phyloP scores from a whole-genome alignment of 768 basidiomycete genomes.

The Rubroboletus pulcherrimus region DNA sequence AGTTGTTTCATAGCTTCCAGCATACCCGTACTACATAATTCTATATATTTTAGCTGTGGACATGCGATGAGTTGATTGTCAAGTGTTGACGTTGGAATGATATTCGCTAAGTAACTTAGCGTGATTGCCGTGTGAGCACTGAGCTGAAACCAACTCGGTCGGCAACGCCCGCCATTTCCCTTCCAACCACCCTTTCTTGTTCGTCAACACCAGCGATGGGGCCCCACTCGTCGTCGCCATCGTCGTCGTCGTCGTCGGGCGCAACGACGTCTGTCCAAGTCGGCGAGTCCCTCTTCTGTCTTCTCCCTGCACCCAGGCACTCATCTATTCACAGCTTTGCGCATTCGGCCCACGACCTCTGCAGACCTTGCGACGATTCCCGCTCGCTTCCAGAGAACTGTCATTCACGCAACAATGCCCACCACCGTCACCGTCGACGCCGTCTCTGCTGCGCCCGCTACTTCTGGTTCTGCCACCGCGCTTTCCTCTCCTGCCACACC shows the following conservation, averaged over 20 bases:
- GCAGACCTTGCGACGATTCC: conserved; percentile 87
- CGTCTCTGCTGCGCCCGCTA: conserved; percentile 47
- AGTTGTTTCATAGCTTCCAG: conserved; percentile 20
- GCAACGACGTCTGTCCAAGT: conserved; percentile 91
- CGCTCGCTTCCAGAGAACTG: conserved; percentile 87
- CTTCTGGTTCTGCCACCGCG: conserved; percentile 49
- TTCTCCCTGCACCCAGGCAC: neutral
- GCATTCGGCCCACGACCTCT: conserved; percentile 82
- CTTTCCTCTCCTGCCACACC: conserved; percentile 45
- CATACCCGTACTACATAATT: conserved; percentile 37
- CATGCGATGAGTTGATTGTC: neutral
- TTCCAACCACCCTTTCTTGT: conserved; percentile 17
- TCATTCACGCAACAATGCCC: conserved; percentile 72
- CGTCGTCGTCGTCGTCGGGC: conserved; percentile 53
- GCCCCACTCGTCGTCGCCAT: conserved; percentile 58
- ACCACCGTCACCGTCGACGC: conserved; percentile 85
- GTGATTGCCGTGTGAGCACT: conserved; percentile 15
- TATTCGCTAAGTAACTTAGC: neutral
- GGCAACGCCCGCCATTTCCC: conserved; percentile 30
- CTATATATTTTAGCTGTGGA: conserved; percentile 18
- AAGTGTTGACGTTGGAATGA: conserved; percentile 5
- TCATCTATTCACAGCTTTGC: conserved; percentile 56
- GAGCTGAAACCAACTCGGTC: conserved; percentile 20
- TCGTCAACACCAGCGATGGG: conserved; percentile 52
- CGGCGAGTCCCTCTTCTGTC: conserved; percentile 51